Base-by-base conservation (phyloP, 371 early-diverging fungal species). In the Mortierella sp. region DNA sequence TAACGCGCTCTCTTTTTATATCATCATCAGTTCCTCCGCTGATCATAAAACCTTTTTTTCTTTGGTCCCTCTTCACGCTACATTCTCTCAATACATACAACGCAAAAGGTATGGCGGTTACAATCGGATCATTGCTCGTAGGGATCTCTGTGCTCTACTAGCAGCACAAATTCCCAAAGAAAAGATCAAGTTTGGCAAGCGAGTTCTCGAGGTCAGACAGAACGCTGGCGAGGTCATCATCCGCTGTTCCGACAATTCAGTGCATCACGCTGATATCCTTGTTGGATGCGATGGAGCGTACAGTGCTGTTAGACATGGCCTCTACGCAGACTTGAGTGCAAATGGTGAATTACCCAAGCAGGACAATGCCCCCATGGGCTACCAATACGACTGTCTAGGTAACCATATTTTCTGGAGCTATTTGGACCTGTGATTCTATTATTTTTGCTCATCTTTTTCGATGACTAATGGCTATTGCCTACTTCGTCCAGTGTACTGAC, bases 151-250 rank as follows among this genome's bases (percentile, higher is more conserved):
- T 60, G 51, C 44, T 32, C 48, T 83, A 14, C 46, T 83, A 54
- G 70, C 71, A 48, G 72, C 65, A 12, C 79, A 76, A 24, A 76
- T 83, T 27, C 83, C 83, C 0, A 41, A 43, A 12, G 71, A 71
- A 43, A 83, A 83, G 74, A 83, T 83, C 74, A 58, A 79, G 74
- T 73, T 70, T 74, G 83, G 83, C 24, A 83, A 83, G 12, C 79
- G 79, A 6, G 79, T 83, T 32, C 60, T 79, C 21, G 75, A 72
- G 10, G 79, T 79, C 44, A 63, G 74, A 44, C 83, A 83, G 58
- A 79, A 83, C n/a, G 54, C 72, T 4, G 70, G 75, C 24, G 83
- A 79, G 32, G 83, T 79, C 48, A 79, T 79, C 24, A 32, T 72
- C 32, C 76, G 74, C 5, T 83, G 83, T 65, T 51, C 79, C 29